phyloP scores from a whole-genome alignment of 805 yeast genomes.

The Starmera dryadoides region DNA sequence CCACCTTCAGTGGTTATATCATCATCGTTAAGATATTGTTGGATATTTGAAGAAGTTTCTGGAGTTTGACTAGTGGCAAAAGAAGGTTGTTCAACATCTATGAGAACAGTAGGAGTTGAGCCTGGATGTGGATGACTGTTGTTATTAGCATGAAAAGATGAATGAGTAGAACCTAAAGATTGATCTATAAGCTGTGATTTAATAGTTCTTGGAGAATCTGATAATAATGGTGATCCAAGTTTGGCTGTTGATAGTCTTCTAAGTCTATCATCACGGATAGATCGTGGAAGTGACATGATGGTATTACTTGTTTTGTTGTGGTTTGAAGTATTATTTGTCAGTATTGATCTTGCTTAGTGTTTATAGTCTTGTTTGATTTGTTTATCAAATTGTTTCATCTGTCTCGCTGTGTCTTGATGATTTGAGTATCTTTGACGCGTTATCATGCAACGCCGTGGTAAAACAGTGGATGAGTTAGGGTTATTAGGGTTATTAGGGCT shows the following conservation, averaged over 20 bases:
- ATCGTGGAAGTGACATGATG: background rate
- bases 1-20: background rate
- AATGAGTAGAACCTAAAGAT: background rate
- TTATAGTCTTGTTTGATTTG: too few relatives aligned
- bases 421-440: too few relatives aligned
- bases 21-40: background rate
- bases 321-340: background rate
- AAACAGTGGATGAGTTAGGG: too few relatives aligned
- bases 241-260: slow-evolving; percentile 12
- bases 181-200: background rate
- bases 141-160: too few relatives aligned
- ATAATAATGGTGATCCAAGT: slow-evolving; percentile 9
- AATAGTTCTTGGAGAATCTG: slow-evolving; percentile 2
- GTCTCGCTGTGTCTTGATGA: too few relatives aligned
- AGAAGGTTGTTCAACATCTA: slow-evolving; percentile 13
- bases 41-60: background rate
- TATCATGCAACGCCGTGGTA: too few relatives aligned
- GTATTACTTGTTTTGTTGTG: background rate
- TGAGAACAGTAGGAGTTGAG: too few relatives aligned
- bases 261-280: background rate
- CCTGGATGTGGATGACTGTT: background rate
- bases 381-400: too few relatives aligned
- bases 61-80: slow-evolving; percentile 4
- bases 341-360: too few relatives aligned
- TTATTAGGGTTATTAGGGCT: too few relatives aligned